These are phyloP conservation scores for Pseudocercospora fijiensis DNA, from an alignment of 2,329 filamentous ascomycete genomes.

Conservation along the genomic window DNA sequence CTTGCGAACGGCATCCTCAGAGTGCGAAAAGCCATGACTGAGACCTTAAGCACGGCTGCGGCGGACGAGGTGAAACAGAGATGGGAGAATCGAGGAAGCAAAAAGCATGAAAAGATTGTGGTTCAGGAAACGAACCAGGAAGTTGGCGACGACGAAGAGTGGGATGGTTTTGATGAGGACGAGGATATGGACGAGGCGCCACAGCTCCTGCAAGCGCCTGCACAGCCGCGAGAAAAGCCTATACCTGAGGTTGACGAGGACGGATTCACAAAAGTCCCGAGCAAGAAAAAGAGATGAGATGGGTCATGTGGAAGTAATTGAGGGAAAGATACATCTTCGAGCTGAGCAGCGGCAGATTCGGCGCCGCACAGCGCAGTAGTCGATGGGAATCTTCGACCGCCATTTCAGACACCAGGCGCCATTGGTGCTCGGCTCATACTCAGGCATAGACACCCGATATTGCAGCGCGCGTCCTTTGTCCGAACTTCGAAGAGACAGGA, in stretches of 20 bases:
- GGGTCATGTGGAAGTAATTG: background rate
- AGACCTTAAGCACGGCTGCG: slow-evolving; percentile 73
- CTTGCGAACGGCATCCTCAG: slow-evolving; percentile 72
- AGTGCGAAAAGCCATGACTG: slow-evolving; percentile 63
- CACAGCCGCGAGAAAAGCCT: slow-evolving; percentile 54
- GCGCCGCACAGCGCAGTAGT: background rate
- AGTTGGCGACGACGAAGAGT: slow-evolving; percentile 51
- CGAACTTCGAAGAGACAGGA: background rate
- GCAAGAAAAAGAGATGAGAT: slow-evolving; percentile 39
- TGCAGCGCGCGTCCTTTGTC: background rate
- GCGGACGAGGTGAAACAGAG: slow-evolving; percentile 74
- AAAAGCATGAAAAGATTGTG: slow-evolving; percentile 55
- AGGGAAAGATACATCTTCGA: background rate
- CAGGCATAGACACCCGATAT: background rate
- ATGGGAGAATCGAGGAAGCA: slow-evolving; percentile 66
- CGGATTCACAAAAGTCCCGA: slow-evolving; percentile 42
- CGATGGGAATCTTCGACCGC: background rate
- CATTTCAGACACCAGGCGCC: background rate
- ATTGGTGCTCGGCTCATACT: background rate
- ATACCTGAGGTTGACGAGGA: slow-evolving; percentile 54
- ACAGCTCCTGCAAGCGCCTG: slow-evolving; percentile 55
- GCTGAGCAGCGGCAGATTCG: background rate
- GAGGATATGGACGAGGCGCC: slow-evolving; percentile 61
- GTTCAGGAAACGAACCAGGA: slow-evolving; percentile 62
- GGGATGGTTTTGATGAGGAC: slow-evolving; percentile 53